Evolutionary conservation across 805 yeast genomes (phyloP).

Genomic region (Candida ovalis): DNA sequence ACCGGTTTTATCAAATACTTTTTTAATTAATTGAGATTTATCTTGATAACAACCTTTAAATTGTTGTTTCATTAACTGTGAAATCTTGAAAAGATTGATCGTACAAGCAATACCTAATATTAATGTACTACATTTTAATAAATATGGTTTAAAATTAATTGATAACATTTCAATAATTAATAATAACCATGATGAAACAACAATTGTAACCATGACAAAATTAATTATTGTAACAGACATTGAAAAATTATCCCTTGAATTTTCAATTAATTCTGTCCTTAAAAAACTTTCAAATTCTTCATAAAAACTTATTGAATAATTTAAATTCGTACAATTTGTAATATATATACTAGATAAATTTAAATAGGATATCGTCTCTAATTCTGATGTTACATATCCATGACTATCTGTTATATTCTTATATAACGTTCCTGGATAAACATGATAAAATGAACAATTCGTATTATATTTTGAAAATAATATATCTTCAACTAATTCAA

Average conservation of each 20-base stretch:
- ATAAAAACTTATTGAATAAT: not conserved
- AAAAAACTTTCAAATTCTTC: not conserved
- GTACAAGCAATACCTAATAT: slow-evolving; percentile 54
- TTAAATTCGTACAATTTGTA: not conserved
- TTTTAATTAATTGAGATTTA: slow-evolving; percentile 36
- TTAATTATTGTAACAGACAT: slow-evolving; percentile 40
- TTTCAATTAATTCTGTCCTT: not conserved
- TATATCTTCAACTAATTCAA: not conserved
- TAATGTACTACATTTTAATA: slow-evolving; percentile 56
- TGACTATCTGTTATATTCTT: not conserved
- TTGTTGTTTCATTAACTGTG: slow-evolving; percentile 45
- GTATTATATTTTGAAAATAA: not conserved
- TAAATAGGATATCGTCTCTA: not conserved
- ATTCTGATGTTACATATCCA: too few relatives aligned
- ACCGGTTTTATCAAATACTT: slow-evolving; percentile 35
- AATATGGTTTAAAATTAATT: slow-evolving; percentile 53
- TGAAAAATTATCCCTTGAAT: slow-evolving; percentile 32
- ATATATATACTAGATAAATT: not conserved
- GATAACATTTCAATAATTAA: slow-evolving; percentile 51
- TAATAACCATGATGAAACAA: slow-evolving; percentile 70
- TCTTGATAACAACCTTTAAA: slow-evolving; percentile 53
- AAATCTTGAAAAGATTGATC: slow-evolving; percentile 43
- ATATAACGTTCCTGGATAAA: slow-evolving; percentile 10
- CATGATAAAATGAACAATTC: slow-evolving; percentile 6
- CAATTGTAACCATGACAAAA: slow-evolving; percentile 51